phyloP scores from a whole-genome alignment of 805 yeast genomes.

The Debaryomyces hansenii region DNA sequence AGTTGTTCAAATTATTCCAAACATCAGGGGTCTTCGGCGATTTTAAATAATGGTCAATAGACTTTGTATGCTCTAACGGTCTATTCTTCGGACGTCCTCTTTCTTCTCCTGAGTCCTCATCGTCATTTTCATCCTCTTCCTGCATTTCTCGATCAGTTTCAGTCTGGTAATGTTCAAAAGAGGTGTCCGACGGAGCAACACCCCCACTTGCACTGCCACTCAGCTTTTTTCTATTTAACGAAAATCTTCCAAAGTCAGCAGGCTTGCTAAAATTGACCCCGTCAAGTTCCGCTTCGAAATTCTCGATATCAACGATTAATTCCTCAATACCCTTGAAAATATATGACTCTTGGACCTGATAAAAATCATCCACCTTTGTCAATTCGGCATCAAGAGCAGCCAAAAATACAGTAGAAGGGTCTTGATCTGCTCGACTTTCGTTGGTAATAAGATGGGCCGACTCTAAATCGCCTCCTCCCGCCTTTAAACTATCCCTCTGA shows the following conservation, averaged over 20 bases:
- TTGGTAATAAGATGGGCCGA: conserved; percentile 28
- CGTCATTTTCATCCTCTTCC: conserved; percentile 30
- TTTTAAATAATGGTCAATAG: conserved; percentile 37
- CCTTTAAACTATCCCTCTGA: conserved; percentile 59
- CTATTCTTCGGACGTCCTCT: conserved; percentile 4
- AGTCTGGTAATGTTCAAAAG: conserved; percentile 15
- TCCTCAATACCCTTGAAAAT: conserved; percentile 53
- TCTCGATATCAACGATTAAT: conserved; percentile 60
- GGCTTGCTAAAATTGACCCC: conserved; percentile 3
- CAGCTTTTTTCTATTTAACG: background rate
- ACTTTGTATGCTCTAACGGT: conserved; percentile 12
- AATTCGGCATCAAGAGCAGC: conserved; percentile 79
- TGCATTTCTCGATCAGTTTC: conserved; percentile 37
- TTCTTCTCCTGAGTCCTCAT: conserved; percentile 28
- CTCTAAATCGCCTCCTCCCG: conserved; percentile 22
- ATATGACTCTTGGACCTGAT: conserved; percentile 61
- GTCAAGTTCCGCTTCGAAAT: conserved; percentile 48
- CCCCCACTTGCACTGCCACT: conserved; percentile 5
- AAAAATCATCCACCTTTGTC: conserved; percentile 74
- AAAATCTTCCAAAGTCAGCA: background rate
- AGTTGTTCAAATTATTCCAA: conserved; percentile 27
- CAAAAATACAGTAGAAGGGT: conserved; percentile 59
- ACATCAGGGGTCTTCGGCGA: conserved; percentile 34
- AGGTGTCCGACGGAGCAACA: conserved; percentile 15
- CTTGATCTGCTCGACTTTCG: conserved; percentile 32